Conservation (phyloP, 2,329 filamentous ascomycete species). For the Diplodia seriata region DNA sequence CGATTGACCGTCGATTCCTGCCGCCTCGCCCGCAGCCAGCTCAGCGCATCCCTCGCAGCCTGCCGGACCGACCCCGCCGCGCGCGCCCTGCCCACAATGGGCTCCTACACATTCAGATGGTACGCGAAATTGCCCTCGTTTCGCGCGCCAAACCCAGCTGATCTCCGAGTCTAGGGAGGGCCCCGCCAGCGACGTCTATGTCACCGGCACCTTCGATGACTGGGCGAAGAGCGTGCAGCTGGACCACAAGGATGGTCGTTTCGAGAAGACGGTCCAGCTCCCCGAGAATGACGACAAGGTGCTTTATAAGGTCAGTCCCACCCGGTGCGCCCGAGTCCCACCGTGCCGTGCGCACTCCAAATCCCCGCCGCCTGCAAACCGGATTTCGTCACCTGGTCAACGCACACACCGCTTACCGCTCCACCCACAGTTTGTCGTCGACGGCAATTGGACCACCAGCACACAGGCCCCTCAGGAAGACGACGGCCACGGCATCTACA, state of each 20-base stretch:
- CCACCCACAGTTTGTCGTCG: slow-evolving; percentile 81
- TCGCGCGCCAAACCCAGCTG: slow-evolving; percentile 14
- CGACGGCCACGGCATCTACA: slow-evolving; percentile 83
- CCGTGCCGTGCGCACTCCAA: slow-evolving; percentile 20
- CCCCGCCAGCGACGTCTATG: slow-evolving; percentile 83
- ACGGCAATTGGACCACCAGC: slow-evolving; percentile 88
- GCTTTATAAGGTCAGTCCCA: slow-evolving; percentile 81
- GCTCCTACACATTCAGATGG: slow-evolving; percentile 75
- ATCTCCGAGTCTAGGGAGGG: slow-evolving; percentile 70
- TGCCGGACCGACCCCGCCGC: slow-evolving; percentile 8
- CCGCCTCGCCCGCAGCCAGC: slow-evolving; percentile 21
- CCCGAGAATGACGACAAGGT: slow-evolving; percentile 73
- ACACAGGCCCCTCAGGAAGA: slow-evolving; percentile 79
- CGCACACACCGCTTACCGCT: slow-evolving; percentile 33
- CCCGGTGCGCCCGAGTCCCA: slow-evolving; percentile 24
- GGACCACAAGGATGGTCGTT: slow-evolving; percentile 72
- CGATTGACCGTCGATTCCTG: slow-evolving; percentile 21
- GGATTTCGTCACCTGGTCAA: slow-evolving; percentile 32
- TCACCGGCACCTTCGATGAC: slow-evolving; percentile 94
- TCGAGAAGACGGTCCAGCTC: slow-evolving; percentile 82
- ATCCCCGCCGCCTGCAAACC: slow-evolving; percentile 32
- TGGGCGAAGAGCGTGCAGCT: slow-evolving; percentile 89
- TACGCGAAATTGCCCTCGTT: slow-evolving; percentile 52
- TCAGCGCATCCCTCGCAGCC: slow-evolving; percentile 17
- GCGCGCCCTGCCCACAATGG: slow-evolving; percentile 56